Evolutionary conservation across 371 early-diverging fungal genomes (phyloP).

Genomic region (Mycotypha africana): DNA sequence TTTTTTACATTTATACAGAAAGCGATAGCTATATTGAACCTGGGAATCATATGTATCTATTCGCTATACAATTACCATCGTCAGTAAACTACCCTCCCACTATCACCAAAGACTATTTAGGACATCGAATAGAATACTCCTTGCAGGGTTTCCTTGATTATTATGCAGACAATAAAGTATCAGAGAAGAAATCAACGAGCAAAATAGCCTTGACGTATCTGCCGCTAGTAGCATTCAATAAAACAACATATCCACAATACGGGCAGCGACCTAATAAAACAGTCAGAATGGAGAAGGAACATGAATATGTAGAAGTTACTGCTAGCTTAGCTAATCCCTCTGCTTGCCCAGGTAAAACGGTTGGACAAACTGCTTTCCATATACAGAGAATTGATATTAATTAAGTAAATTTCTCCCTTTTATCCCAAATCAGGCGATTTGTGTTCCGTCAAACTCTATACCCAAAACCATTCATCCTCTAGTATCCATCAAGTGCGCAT

Average conservation of each 20-base stretch:
- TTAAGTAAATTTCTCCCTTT: slow-evolving; percentile 2
- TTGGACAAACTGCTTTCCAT: no score
- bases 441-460: slow-evolving; percentile 29
- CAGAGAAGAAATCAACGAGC: slow-evolving; percentile 12
- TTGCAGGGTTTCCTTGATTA: slow-evolving; percentile 28
- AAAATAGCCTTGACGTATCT: slow-evolving; percentile 23
- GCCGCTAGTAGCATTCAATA: slow-evolving; percentile 23
- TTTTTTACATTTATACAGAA: not conserved
- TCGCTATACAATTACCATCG: slow-evolving; percentile 38
- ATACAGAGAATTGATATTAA: not conserved
- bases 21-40: not conserved
- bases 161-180: not conserved
- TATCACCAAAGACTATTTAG: slow-evolving; percentile 24
- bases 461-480: slow-evolving; percentile 27
- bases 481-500: slow-evolving; percentile 33
- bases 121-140: slow-evolving; percentile 32
- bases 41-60: slow-evolving; percentile 36
- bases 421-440: slow-evolving; percentile 27
- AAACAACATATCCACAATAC: not conserved
- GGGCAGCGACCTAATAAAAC: slow-evolving; percentile 2
- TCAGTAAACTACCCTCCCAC: slow-evolving; percentile 38
- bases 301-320: slow-evolving; percentile 18
- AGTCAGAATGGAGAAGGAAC: slow-evolving; percentile 8
- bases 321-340: slow-evolving; percentile 31
- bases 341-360: slow-evolving; percentile 45